phyloP scores from a whole-genome alignment of 2,329 filamentous ascomycete species.

The Cladosporium oxysporum region DNA sequence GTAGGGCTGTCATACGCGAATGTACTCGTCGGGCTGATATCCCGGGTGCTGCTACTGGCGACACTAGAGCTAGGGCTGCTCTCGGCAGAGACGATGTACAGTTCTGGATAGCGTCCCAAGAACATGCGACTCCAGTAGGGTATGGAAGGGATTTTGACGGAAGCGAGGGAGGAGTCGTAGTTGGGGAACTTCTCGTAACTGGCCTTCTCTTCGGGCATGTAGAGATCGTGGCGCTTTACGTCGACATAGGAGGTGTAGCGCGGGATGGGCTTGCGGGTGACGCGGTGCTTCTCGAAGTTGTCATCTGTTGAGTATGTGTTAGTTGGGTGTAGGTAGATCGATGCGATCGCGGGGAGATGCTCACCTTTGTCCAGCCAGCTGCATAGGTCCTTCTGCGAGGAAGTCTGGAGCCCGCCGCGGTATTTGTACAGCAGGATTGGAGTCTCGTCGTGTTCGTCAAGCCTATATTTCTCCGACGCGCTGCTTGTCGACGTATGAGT shows the following conservation, averaged over 20 bases:
- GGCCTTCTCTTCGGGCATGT: conserved; percentile 41
- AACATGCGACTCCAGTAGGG: conserved; percentile 51
- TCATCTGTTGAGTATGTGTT: conserved; percentile 37
- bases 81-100: conserved; percentile 52
- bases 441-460: conserved; percentile 46
- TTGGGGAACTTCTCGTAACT: conserved; percentile 41
- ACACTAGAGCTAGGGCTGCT: conserved; percentile 39
- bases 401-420: conserved; percentile 45
- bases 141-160: conserved; percentile 47
- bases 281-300: conserved; percentile 40
- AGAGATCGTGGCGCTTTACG: conserved; percentile 50
- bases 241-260: conserved; percentile 49
- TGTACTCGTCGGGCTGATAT: conserved; percentile 32
- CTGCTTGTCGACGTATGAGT: conserved; percentile 43
- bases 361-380: conserved; percentile 39
- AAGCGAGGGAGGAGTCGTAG: conserved; percentile 50
- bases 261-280: conserved; percentile 50
- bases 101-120: conserved; percentile 48
- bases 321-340: conserved; percentile 9
- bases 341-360: conserved; percentile 17
- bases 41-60: conserved; percentile 32
- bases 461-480: conserved; percentile 42
- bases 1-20: conserved; percentile 20
- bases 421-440: conserved; percentile 51
- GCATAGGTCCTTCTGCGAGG: conserved; percentile 49